Base-by-base conservation (phyloP, 2,329 filamentous ascomycete genomes). In the Beauveria varroae region DNA sequence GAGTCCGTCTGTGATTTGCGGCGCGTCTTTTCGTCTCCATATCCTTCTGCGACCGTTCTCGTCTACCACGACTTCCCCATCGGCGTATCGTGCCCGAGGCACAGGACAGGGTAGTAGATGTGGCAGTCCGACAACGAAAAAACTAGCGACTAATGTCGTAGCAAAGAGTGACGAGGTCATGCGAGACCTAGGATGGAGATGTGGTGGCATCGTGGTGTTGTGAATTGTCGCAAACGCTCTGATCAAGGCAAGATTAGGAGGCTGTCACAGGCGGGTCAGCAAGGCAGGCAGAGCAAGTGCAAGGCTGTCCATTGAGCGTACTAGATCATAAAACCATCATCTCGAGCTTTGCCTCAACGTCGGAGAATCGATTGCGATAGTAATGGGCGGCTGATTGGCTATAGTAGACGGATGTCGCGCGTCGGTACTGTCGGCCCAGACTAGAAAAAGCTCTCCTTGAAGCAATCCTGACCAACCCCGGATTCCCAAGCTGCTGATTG, bases 81-180 rank as follows among this genome's bases (percentile, higher is more conserved):
- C 93, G 67, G 91, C 89, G 68, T 89, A 88, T 40, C 86, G 84
- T 37, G 85, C 79, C 65, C 90, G 83, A 2, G 90, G 90, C 51
- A 91, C 90, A 1, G 95, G 95, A 72, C 95, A 99, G 1, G 95
- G 95, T 20, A 99, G 84, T 34, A 96, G 72, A 73, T 99, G 95
- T 24, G 95, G 95, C 50, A 96, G 80, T 34, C 86, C 91, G 58
- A 99, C 95, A 64, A 99, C 93, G 65, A 96, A 83, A 74, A 99
- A 96, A 67, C 90, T 95, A 37, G 92, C 87, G 64, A 90, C 82
- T 60, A 98, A 84, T 1, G 93, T 98, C n/a, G 89, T 91, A 56
- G 91, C 92, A 78, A 99, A 99, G 63, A 99, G 87, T 51, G 92
- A 95, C 61, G 90, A 93, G 68, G 95, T 99, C 78, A 91, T 90